Evolutionary conservation across 2,329 filamentous ascomycete genomes (phyloP).

Genomic region (Pestalotiopsis fici): DNA sequence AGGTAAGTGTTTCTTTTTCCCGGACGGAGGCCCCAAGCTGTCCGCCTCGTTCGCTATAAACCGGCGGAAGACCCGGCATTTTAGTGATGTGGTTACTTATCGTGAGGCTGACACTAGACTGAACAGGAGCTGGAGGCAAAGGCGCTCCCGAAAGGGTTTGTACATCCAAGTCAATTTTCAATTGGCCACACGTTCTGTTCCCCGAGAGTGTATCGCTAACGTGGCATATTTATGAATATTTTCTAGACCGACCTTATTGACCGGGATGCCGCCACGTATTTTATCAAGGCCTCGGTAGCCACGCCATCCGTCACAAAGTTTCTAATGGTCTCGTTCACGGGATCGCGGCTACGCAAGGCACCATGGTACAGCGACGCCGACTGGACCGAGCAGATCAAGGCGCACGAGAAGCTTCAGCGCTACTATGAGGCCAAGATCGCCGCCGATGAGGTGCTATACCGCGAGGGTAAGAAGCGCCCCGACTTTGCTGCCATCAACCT

Average conservation of each 20-base stretch:
- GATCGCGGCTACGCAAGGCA: constrained; percentile 51
- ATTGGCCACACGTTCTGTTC: not conserved
- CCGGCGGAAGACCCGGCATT: not conserved
- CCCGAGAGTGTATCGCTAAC: not conserved
- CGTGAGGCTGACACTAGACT: constrained; percentile 13
- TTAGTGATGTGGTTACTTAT: not conserved
- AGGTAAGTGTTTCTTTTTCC: constrained; percentile 40
- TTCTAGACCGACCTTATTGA: constrained; percentile 28
- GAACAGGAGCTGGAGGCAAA: constrained; percentile 57
- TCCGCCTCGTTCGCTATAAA: not conserved
- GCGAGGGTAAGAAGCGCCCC: constrained; percentile 39
- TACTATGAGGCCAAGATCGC: constrained; percentile 64
- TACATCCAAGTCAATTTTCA: not conserved
- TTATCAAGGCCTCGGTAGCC: constrained; percentile 59
- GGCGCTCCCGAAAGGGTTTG: constrained; percentile 51
- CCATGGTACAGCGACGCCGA: constrained; percentile 54
- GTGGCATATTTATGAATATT: not conserved
- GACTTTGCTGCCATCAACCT: constrained; percentile 53
- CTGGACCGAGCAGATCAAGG: constrained; percentile 43
- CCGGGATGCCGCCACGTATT: constrained; percentile 62
- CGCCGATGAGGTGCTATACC: constrained; percentile 59
- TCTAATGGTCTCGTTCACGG: constrained; percentile 64
- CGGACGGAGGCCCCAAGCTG: not conserved
- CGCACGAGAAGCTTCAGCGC: constrained; percentile 44
- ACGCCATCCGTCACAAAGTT: constrained; percentile 59